phyloP scores from a whole-genome alignment of 2,329 filamentous ascomycete species.

The Coniella vitis region DNA sequence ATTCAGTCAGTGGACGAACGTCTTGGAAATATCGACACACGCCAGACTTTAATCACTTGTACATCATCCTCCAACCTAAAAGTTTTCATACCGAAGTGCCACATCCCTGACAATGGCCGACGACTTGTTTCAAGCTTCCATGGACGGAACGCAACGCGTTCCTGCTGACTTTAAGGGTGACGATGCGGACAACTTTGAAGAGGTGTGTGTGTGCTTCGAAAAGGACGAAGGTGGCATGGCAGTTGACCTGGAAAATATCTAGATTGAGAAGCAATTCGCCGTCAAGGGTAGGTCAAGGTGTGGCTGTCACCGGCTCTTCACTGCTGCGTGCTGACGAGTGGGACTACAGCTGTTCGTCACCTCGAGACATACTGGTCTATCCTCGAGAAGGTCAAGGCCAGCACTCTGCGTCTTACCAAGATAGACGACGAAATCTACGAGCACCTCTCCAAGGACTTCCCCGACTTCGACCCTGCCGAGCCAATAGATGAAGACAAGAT shows the following conservation, averaged over 20 bases:
- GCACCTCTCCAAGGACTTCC: conserved; percentile 81
- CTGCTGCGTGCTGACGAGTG: not conserved
- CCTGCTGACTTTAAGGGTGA: conserved; percentile 56
- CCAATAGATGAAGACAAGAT: conserved; percentile 87
- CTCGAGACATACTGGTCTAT: conserved; percentile 97
- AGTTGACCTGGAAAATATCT: conserved; percentile 5
- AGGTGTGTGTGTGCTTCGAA: conserved; percentile 35
- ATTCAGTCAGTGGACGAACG: not conserved
- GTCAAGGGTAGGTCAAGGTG: conserved; percentile 64
- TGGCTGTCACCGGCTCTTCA: conserved; percentile 10
- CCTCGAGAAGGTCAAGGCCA: conserved; percentile 83
- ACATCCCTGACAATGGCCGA: conserved; percentile 4
- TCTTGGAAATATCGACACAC: not conserved
- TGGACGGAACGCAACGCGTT: conserved; percentile 24
- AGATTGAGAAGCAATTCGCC: conserved; percentile 99
- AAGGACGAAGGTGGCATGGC: too few species aligned
- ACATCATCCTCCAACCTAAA: too few species aligned
- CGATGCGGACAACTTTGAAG: conserved; percentile 47
- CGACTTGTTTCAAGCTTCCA: conserved; percentile 14
- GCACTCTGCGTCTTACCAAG: conserved; percentile 83
- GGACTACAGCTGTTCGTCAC: conserved; percentile 69
- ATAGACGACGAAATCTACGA: conserved; percentile 92
- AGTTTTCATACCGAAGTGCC: not conserved
- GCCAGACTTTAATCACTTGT: too few species aligned
- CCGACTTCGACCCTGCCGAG: conserved; percentile 78